These are phyloP conservation scores for Fusarium sp. DNA, from an alignment of 2,329 filamentous ascomycete genomes.

Conservation along the genomic window DNA sequence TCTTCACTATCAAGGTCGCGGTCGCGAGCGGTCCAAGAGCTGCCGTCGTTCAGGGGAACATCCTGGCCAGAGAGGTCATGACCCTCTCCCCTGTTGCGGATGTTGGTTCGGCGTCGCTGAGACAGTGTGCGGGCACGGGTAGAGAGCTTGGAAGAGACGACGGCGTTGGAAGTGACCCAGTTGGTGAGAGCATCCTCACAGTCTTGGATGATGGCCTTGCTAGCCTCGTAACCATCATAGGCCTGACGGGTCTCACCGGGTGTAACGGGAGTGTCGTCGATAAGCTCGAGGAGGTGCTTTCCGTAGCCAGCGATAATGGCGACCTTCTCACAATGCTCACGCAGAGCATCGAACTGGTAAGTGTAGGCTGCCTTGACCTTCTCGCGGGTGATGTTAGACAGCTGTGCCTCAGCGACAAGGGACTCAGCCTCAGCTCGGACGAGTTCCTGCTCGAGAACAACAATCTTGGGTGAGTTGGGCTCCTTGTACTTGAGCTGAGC, in stretches of 20 bases:
- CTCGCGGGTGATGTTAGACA: constrained; percentile 99
- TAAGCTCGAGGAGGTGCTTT: constrained; percentile 96
- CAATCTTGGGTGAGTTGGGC: constrained; percentile 96
- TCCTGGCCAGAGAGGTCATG: constrained; percentile 88
- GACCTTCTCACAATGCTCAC: constrained; percentile 97
- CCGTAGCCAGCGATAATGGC: constrained; percentile 98
- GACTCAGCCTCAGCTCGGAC: constrained; percentile 98
- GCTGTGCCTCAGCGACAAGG: constrained; percentile 96
- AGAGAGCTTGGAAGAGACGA: constrained; percentile 88
- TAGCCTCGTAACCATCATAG: constrained; percentile 98
- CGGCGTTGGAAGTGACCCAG: constrained; percentile 92
- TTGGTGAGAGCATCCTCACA: constrained; percentile 97
- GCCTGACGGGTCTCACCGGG: constrained; percentile 95
- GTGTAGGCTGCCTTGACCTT: constrained; percentile 99
- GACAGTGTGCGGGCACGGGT: constrained; percentile 88
- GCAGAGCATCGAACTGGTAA: constrained; percentile 97
- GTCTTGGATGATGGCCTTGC: constrained; percentile 99
- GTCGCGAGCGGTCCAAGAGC: constrained; percentile 85
- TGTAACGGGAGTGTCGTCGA: constrained; percentile 96
- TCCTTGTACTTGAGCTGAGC: constrained; percentile 99
- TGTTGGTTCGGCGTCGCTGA: constrained; percentile 81
- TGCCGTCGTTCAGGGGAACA: constrained; percentile 78
- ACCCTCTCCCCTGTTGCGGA: constrained; percentile 76
- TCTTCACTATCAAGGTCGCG: constrained; percentile 74
- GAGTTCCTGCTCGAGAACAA: constrained; percentile 97